Percentiles rank a stretch among this genome's conserved stretches.
Conservation (phyloP, 2,329 filamentous ascomycete species). For the Epichloe sibirici region DNA sequence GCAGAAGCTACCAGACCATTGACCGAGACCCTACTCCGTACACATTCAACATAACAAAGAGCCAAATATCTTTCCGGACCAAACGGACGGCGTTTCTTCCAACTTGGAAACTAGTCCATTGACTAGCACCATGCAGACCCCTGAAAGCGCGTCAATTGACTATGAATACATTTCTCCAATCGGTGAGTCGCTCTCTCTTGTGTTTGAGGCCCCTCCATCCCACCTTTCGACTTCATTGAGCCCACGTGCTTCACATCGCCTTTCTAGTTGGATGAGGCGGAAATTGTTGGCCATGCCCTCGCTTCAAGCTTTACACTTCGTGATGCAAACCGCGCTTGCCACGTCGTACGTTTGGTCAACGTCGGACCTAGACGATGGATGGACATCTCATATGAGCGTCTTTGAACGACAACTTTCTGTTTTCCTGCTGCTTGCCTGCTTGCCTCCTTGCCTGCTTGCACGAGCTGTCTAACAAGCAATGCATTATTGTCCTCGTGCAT, state of each 20-base stretch:
- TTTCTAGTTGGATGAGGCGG: slow-evolving; percentile 21
- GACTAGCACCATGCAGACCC: slow-evolving; percentile 23
- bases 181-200: slow-evolving; percentile 30
- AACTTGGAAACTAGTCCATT: slow-evolving; percentile 29
- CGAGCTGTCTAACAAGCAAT: not conserved
- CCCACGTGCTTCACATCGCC: slow-evolving; percentile 32
- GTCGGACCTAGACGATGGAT: not conserved
- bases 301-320: not conserved
- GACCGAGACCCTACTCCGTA: not conserved
- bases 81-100: slow-evolving; percentile 1
- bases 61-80: not conserved
- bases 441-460: not conserved
- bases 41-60: not conserved
- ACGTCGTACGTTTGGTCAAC: not conserved
- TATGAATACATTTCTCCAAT: slow-evolving; percentile 39
- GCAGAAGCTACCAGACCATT: not conserved
- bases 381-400: not conserved
- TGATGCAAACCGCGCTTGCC: not conserved
- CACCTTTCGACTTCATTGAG: not conserved
- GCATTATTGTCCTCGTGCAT: not conserved
- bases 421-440: not conserved
- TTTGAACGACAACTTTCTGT: not conserved
- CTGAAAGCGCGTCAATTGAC: slow-evolving; percentile 31
- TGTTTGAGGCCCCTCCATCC: not conserved
- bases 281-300: not conserved